Evolutionary conservation across 2,329 filamentous ascomycete genomes (phyloP).

Genomic region (Colletotrichum eleusines): DNA sequence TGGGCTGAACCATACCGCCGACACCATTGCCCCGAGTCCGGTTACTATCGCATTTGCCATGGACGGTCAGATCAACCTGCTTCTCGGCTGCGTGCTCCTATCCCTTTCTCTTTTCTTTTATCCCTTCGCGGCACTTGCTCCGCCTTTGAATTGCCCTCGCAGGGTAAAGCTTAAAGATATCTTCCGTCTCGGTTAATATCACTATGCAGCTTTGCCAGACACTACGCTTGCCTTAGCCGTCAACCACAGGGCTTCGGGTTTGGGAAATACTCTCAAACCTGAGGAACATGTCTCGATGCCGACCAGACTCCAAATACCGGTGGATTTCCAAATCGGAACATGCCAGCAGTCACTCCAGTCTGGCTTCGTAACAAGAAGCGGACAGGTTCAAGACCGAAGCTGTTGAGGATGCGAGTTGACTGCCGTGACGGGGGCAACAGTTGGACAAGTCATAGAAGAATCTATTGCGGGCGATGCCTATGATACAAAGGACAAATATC

Average conservation of each 20-base stretch:
- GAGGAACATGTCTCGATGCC: neutral
- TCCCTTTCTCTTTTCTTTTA: neutral
- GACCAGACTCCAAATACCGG: neutral
- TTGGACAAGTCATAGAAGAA: conserved; percentile 38
- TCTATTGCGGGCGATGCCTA: conserved; percentile 44
- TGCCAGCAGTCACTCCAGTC: neutral
- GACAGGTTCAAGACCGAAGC: neutral
- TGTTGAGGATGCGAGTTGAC: neutral
- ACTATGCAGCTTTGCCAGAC: neutral
- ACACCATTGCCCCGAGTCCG: neutral
- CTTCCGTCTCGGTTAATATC: neutral
- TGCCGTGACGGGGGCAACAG: neutral
- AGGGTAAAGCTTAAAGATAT: neutral
- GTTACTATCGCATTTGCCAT: conserved; percentile 6
- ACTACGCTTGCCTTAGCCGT: neutral
- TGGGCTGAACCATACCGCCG: neutral
- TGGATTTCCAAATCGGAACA: neutral
- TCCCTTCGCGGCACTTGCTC: neutral
- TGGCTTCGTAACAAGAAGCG: neutral
- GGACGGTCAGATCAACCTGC: conserved; percentile 1
- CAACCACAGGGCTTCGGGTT: neutral
- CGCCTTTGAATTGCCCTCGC: neutral
- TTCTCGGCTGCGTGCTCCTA: neutral
- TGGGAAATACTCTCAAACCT: neutral
- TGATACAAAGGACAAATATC: conserved; percentile 43